Evolutionary conservation across 2,329 filamentous ascomycete genomes (phyloP), one percentile per base, ranked within the genome.

Genomic region (Fusarium miscanthi): DNA sequence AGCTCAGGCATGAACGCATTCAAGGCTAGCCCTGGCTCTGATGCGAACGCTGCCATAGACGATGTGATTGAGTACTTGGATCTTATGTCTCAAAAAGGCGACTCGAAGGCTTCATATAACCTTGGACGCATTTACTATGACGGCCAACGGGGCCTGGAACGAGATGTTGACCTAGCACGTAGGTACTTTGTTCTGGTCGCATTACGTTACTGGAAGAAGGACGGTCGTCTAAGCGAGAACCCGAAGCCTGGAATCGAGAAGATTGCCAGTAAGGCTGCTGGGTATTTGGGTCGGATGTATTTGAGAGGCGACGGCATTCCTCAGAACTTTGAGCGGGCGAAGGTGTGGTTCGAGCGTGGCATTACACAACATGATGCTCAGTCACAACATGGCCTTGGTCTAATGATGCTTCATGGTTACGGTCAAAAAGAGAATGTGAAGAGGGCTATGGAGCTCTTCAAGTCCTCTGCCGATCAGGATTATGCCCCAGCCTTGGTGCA

Each of bases 61-160:
- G 95, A 99, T 81, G 93, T 98, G 21, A 90, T 99, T 66, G 96
- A 99, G 80, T 99, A 97, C 76, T 86, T 97, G 73, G 94, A 97
- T 76, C 87, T 97, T 45, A 92, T 97, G 87, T 94, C 94, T 10
- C 90, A 95, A 67, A 97, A 97, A 80, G 94, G 95, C 16, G 94
- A 97, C 78, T 89, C 94, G 62, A 94, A 93, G 79, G 94, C 95
- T 2, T 95, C 94, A 1, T 94, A 95, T 77, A 95, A 93, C 69
- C 85, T 98, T 1, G 95, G 93, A 6, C 91, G 94, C 72, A 89
- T 97, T 69, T 93, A 97, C 80, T 97, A 97, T 77, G 95, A 98
- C 64, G 95, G 95, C 2, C 91, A 94, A 62, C 88, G 93, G 61
- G 91, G 90, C 2, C 85, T 97, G 45, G 90, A 92, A 58, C 88